Conservation (phyloP, 2,329 filamentous ascomycete species). For the Botrytis pseudocinerea region DNA sequence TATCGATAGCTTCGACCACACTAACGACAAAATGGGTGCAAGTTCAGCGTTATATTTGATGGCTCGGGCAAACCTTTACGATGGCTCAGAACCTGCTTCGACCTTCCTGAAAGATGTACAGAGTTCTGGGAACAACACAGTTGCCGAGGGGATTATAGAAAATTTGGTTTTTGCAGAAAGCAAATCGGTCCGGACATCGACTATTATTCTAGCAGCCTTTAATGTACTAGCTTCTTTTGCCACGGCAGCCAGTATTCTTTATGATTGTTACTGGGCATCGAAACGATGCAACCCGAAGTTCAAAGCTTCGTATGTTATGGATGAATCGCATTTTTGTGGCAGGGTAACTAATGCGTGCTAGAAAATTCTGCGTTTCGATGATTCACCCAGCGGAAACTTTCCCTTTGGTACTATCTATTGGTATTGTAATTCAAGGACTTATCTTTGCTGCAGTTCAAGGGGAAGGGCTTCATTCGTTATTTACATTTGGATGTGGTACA, state of each 20-base stretch:
- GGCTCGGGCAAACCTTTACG: conserved; percentile 26
- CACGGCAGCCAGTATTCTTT: conserved; percentile 57
- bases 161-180: conserved; percentile 41
- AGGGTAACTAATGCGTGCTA: conserved; percentile 32
- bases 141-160: conserved; percentile 34
- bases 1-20: conserved; percentile 25
- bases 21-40: conserved; percentile 30
- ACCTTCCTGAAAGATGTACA: conserved; percentile 21
- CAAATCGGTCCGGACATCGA: conserved; percentile 61
- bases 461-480: conserved; percentile 53
- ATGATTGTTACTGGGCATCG: conserved; percentile 47
- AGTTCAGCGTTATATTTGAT: conserved; percentile 34
- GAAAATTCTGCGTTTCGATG: conserved; percentile 40
- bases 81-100: conserved; percentile 22
- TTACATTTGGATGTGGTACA: conserved; percentile 53
- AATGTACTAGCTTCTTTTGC: conserved; percentile 59
- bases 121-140: conserved; percentile 22
- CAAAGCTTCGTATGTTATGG: conserved; percentile 47
- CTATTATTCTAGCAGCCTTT: conserved; percentile 61
- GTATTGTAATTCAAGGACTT: conserved; percentile 59
- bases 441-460: conserved; percentile 59
- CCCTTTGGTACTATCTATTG: conserved; percentile 59
- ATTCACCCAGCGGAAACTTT: conserved; percentile 43
- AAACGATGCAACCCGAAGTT: conserved; percentile 41
- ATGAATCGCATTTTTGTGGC: conserved; percentile 35